Evolutionary conservation across 495 filamentous ascomycete species (phyloP).

Genomic region (Elaphomyces granulatus): DNA sequence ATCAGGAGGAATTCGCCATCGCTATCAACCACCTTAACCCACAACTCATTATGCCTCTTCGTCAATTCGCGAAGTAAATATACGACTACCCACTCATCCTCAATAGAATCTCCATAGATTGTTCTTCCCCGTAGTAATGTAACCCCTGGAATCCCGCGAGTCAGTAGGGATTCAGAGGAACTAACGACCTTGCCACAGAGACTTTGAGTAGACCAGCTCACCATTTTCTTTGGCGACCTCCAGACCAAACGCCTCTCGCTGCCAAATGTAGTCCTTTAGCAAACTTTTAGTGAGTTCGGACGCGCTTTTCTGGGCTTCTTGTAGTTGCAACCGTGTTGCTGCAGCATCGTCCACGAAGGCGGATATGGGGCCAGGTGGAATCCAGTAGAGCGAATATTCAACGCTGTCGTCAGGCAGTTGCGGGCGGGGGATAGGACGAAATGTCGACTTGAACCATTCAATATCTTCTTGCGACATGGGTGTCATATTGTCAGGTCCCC

Average conservation of each 20-base stretch:
- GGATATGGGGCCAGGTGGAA: slow-evolving; percentile 33
- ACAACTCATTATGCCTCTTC: slow-evolving; percentile 54
- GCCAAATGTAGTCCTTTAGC: slow-evolving; percentile 86
- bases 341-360: slow-evolving; percentile 32
- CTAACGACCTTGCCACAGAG: slow-evolving; percentile 1
- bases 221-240: slow-evolving; percentile 46
- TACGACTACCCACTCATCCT: slow-evolving; percentile 95
- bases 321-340: slow-evolving; percentile 45
- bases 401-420: slow-evolving; percentile 72
- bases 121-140: slow-evolving; percentile 52
- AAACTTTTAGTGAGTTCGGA: slow-evolving; percentile 44
- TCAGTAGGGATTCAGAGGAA: neutral
- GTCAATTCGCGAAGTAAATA: slow-evolving; percentile 78
- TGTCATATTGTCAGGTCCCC: slow-evolving; percentile 19
- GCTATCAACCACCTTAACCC: slow-evolving; percentile 69
- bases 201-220: slow-evolving; percentile 14
- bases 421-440: slow-evolving; percentile 47
- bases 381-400: slow-evolving; percentile 67
- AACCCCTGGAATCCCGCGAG: slow-evolving; percentile 15
- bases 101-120: slow-evolving; percentile 82
- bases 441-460: slow-evolving; percentile 37
- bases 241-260: slow-evolving; percentile 62
- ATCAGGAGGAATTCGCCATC: slow-evolving; percentile 94
- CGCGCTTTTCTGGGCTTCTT: slow-evolving; percentile 54
- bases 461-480: slow-evolving; percentile 34